Evolutionary conservation across 768 basidiomycete genomes (phyloP), one percentile per base, ranked within the genome.

Genomic region (Auriscalpium orientale): DNA sequence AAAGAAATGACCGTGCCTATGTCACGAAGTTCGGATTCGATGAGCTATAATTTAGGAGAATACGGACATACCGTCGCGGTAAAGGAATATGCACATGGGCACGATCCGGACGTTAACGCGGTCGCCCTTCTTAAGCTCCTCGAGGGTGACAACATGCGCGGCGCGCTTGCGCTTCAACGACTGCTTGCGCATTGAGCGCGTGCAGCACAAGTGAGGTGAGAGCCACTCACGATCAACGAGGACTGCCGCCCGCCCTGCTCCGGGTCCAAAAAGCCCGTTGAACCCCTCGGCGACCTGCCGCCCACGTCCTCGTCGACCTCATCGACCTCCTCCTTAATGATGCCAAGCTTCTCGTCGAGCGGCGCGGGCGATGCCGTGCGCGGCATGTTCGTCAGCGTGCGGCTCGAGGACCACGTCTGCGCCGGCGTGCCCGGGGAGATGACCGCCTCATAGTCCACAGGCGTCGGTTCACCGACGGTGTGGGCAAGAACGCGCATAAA

Each of bases 401-500:
- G 44, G 20, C 50, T 20, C 10, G 66, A 57, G 7, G 57, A 35
- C 11, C 21, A 46, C 9, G 38, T 36, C 16, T 20, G 11, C 20
- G 53, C 46, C 18, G 34, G 36, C 11, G 36, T 18, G 18, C 15
- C 22, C 4, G 13, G 11, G 18, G 9, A 11, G 16, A 8, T 1
- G 10, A 18, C n/a, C 15, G 20, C 56, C 18, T 37, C 6, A 18
- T 12, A 13, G 37, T 33, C 2, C 21, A 36, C 35, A 11, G 56
- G 46, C n/a, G 18, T 35, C 33, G 11, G 40, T 18, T 7, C 67
- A 36, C 38, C 67, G 28, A 88, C 72, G 47, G 82, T 74, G 63
- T 91, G 88, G 58, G 80, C 80, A 21, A 90, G 75, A 36, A 87
- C 70, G 18, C 83, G 80, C 38, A 89, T 70, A 71, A 89, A 90